Percentiles rank a stretch among this genome's conserved stretches.
These are phyloP conservation scores for Haplosporangium sp. DNA, from an alignment of 371 early-diverging fungal species.

Conservation along the genomic window DNA sequence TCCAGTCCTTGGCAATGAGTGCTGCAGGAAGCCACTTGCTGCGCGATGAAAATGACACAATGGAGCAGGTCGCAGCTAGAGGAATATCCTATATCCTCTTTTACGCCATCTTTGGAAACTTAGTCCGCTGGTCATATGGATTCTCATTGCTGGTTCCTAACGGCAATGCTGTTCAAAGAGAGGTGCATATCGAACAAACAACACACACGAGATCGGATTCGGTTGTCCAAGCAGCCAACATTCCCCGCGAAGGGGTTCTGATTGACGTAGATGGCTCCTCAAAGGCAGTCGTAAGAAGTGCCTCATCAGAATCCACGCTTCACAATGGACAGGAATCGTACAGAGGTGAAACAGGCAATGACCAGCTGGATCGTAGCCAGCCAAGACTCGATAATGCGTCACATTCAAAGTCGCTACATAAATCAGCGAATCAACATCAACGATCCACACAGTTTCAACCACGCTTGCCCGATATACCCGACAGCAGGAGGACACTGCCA, in stretches of 20 bases:
- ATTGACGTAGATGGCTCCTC: conserved; percentile 16
- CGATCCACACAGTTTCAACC: conserved; percentile 19
- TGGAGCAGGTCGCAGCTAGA: conserved; percentile 71
- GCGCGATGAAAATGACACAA: conserved; percentile 70
- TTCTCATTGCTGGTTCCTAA: conserved; percentile 63
- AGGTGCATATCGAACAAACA: background rate
- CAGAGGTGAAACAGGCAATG: conserved; percentile 1
- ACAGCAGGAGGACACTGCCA: background rate
- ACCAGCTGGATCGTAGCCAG: background rate
- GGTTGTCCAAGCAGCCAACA: background rate
- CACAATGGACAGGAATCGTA: background rate
- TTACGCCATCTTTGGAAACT: conserved; percentile 77
- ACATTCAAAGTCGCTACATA: conserved; percentile 2
- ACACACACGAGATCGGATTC: background rate
- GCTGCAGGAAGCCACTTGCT: conserved; percentile 67
- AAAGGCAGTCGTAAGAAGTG: background rate
- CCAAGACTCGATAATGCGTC: background rate
- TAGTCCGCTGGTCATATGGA: conserved; percentile 83
- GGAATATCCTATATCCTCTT: conserved; percentile 81
- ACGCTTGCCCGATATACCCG: background rate
- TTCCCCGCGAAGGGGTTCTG: conserved; percentile 3
- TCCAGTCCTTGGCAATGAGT: conserved; percentile 76
- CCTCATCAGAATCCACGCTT: conserved; percentile 4
- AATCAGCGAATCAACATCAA: background rate
- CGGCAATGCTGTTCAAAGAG: conserved; percentile 7